Evolutionary conservation across 208 protist genomes (phyloP), one percentile per base, ranked within the genome.

Genomic region (Wallacemonas collosoma): DNA sequence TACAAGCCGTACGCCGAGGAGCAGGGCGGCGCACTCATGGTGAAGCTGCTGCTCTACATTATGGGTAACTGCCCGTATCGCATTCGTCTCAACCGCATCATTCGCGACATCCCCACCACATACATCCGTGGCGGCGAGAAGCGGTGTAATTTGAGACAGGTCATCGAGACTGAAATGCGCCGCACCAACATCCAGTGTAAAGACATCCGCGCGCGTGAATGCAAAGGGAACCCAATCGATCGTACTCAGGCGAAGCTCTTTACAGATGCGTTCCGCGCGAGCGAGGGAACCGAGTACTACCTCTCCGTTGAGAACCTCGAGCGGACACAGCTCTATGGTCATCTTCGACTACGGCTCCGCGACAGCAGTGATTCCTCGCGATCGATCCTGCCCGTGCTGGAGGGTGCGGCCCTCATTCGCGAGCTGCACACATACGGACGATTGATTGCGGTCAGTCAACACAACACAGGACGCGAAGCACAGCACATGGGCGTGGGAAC

Each of bases 51-150:
- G 41, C 87, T 99, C 9, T 93, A 98, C 72, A 97, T 99, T 56
- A 93, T 99, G 71, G 73, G 86, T 7, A 68, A 98, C 26, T 98
- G 98, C 38, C 98, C 98, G 1, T 93, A 98, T n/a, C 99, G 98
- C 87, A 99, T 99, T 36, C 88, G 99, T 26, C 87, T 99, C 1
- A 99, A 99, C 87, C 89, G 99, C 43, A 98, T 99, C 53, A 97
- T 99, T 63, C 87, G 98, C 39, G 99, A 99, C 83, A 99, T 99
- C 62, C 99, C 99, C 26, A 98, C 98, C 64, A 98, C 97, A 7
- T 97, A 99, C 73, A 99, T 99, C 43, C 93, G 98, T 17, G 93
- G 88, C 45, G 99, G 99, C 51, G 98, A 99, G 53, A 95, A 98
- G 78, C 88, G 94, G 35, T 98, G 96, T 63, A 99, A 99, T 80